Evolutionary conservation across 352 stramenopile genomes (phyloP), one percentile per base, ranked within the genome.

Genomic region (Phytophthora podocarpi): DNA sequence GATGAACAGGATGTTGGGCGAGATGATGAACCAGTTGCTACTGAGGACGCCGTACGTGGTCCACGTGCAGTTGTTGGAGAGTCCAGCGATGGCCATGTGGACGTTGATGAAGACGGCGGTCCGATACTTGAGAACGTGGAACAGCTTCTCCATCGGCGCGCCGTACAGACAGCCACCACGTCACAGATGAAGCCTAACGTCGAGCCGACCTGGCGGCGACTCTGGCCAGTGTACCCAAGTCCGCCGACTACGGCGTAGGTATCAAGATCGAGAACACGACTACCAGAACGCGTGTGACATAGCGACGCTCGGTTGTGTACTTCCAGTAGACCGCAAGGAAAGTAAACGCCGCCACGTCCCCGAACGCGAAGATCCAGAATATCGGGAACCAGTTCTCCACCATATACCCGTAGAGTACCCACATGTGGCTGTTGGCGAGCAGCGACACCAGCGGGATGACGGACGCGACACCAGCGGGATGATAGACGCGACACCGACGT

Each of bases 261-360:
- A 74, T 28, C 32, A 80, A 47, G 32, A 53, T 56, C 4, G 36
- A 31, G 34, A 32, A 15, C 23, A 67, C 40, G 6, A 69, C 49
- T 1, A 16, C 55, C 39, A 76, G 27, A 24, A 76, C 55, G 2
- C 48, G 59, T 5, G 53, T 23, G 21, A 82, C 59, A 23, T 45
- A 53, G 11, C 46, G 36, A 10, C 59, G 70, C 15, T 78, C 64
- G 1, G 60, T 45, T 27, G 65, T 70, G 61, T 71, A 76, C 16
- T 57, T 51, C 39, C 75, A 86, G 59, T 84, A 85, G 7, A 85
- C 65, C 2, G 57, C 41, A n/a, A 85, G 48, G 58, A 79, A 88
- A 23, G 66, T 37, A 20, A 61, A 30, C 7, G 54, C 51, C 4
- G 43, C 59, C 15, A 76, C 11, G 26, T 73, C 68, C 8, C 68